Base-by-base conservation (phyloP, 1,284 basidiomycete genomes). In the Xanthoconium separans region DNA sequence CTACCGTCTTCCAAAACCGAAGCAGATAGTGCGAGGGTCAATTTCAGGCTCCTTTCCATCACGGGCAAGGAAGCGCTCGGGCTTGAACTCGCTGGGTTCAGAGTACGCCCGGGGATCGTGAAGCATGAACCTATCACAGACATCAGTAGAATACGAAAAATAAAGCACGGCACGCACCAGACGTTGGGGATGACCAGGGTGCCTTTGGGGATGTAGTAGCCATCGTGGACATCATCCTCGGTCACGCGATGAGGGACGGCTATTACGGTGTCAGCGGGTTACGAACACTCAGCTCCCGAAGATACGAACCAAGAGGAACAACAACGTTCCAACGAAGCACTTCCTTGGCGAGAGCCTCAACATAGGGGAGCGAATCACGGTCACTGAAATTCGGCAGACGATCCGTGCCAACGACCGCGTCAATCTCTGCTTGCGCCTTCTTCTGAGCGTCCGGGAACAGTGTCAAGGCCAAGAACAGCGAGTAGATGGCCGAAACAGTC, bases 331-430 rank as follows among this genome's bases (percentile, higher is more conserved):
- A 89, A 4, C 86, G 77, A 47, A 87, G 65, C 6, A 84, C 77
- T 68, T 89, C 87, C 58, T 82, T 82, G 2, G 76, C 68, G 6
- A 87, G 67, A 0, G 85, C 85, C 50, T 83, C 75, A 44, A 84
- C 60, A 61, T 85, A 88, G 5, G 85, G 84, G 30, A 89, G 70
- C 12, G 74, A 65, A 18, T 77, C 71, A 8, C 84, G 77, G 68
- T 89, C 87, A 44, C 71, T 69, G 60, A 85, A 81, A 4, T 73
- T 78, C 34, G 87, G 87, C 13, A 89, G 74, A 53, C 86, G 75
- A 57, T 82, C 78, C 53, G 65, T 68, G 48, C 84, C 84, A 57
- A 87, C 61, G n/a, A 88, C 77, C 24, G 73, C 61, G 63, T 88
- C 85, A 54, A 88, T 77, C 64, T 88, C 85, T 52, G 71, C 74